Evolutionary conservation across 208 protist species (phyloP).

Genomic region (Trypanosoma scelopori): DNA sequence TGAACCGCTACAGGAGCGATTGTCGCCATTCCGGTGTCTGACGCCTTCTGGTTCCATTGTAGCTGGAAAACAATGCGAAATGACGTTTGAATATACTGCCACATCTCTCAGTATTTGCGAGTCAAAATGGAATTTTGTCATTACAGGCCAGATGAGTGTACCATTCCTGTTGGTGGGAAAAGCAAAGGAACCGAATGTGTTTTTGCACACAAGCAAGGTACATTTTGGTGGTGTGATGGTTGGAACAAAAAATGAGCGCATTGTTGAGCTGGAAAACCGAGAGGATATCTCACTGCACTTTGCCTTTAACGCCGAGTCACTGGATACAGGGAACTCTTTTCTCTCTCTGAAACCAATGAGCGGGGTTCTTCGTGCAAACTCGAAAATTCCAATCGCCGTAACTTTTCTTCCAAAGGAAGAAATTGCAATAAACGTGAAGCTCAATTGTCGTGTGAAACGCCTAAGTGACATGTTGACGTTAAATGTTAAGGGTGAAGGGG

Average conservation of each 20-base stretch:
- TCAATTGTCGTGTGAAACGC: constrained; percentile 91
- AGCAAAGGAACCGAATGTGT: constrained; percentile 92
- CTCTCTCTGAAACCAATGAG: constrained; percentile 75
- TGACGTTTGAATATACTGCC: constrained; percentile 94
- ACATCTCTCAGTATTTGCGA: constrained; percentile 85
- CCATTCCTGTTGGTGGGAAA: constrained; percentile 95
- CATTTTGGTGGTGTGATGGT: constrained; percentile 93
- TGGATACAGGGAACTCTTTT: constrained; percentile 44
- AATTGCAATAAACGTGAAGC: constrained; percentile 92
- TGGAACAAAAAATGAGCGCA: constrained; percentile 64
- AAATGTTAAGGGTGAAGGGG: constrained; percentile 97
- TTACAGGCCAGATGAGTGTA: constrained; percentile 79
- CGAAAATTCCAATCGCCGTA: constrained; percentile 73
- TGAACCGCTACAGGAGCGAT: constrained; percentile 22
- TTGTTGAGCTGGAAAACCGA: constrained; percentile 91
- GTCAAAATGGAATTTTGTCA: constrained; percentile 91
- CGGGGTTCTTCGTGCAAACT: constrained; percentile 79
- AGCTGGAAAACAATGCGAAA: constrained; percentile 92
- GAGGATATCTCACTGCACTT: constrained; percentile 94
- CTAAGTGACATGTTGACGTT: constrained; percentile 89
- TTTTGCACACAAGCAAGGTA: constrained; percentile 85
- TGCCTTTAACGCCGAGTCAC: constrained; percentile 78
- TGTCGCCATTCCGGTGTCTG: constrained; percentile 90
- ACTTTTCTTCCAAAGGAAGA: constrained; percentile 90
- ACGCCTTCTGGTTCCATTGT: constrained; percentile 75